Evolutionary conservation across 2,329 filamentous ascomycete genomes (phyloP), one percentile per base, ranked within the genome.

Genomic region (Diaporthe amygdali): DNA sequence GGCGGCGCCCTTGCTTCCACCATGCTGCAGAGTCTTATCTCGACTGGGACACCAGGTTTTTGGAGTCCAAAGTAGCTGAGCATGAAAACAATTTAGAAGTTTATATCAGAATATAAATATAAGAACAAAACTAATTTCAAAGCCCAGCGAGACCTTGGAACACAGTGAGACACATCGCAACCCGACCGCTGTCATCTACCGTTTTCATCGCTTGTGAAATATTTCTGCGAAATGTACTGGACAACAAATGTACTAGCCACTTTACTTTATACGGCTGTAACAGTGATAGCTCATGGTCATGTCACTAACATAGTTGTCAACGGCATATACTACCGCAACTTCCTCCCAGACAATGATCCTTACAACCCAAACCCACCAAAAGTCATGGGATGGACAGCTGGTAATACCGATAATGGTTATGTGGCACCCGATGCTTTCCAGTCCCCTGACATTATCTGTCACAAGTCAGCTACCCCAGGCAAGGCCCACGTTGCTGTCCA

Each of bases 371-470:
- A 44, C 5, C 55, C 55, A 44, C 55, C 55, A 14, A 59, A 44
- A 7, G 55, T 72, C 59, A 72, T 72, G 41, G 70, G 66, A 41
- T 72, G 70, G 70, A 69, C 70, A 9, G 66, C 61, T 32, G 49
- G 25, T 2, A 68, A 68, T 37, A 66, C 71, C 12, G 81, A 80
- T 68, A 82, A 83, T 75, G 83, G 84, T 70, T 84, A 83, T 69
- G 82, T 86, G 22, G 84, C 78, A 14, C 77, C 78, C 37, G 75
- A 78, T 14, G 78, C 77, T 63, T 80, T 82, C 51, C 76, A 76
- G 15, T 75, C 75, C 17, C 74, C 77, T 5, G 81, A 82, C 52
- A 83, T 84, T 56, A 81, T 81, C 75, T 84, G 82, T 71, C 79
- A 82, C 72, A 41, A 12, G 14, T 79, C 77, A 15, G 78, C 76